Evolutionary conservation across 495 filamentous ascomycete genomes (phyloP).

Genomic region (Podospora didyma): DNA sequence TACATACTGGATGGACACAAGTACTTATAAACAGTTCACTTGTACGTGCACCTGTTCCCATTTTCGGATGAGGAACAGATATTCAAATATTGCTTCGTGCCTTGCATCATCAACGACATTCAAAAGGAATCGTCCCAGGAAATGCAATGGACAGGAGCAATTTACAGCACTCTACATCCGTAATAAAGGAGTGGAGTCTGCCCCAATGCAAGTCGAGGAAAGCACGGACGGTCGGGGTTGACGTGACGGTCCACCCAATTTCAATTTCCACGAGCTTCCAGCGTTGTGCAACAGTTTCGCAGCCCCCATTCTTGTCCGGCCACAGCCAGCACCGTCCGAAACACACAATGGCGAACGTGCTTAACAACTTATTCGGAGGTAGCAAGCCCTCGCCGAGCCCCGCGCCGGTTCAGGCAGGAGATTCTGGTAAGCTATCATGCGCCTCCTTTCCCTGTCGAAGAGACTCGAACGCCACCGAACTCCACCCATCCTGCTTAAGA

Average conservation of each 20-base stretch:
- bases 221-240: constrained; percentile 3
- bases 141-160: not conserved
- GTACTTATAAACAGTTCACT: too few species aligned
- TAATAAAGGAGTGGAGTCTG: not conserved
- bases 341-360: constrained; percentile 60
- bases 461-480: not conserved
- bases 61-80: too few species aligned
- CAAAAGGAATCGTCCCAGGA: too few species aligned
- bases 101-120: too few species aligned
- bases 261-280: not conserved
- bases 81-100: too few species aligned
- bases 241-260: not conserved
- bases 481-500: not conserved
- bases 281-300: not conserved
- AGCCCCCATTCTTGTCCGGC: not conserved
- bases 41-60: too few species aligned
- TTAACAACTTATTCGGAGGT: constrained; percentile 67
- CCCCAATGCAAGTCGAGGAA: not conserved
- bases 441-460: not conserved
- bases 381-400: constrained; percentile 50
- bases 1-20: too few species aligned
- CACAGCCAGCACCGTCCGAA: not conserved
- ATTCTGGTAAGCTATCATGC: constrained; percentile 65
- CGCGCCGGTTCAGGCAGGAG: constrained; percentile 37
- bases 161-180: not conserved